phyloP scores from a whole-genome alignment of 176 grass and related monocot species.

The Carex cristatella region DNA sequence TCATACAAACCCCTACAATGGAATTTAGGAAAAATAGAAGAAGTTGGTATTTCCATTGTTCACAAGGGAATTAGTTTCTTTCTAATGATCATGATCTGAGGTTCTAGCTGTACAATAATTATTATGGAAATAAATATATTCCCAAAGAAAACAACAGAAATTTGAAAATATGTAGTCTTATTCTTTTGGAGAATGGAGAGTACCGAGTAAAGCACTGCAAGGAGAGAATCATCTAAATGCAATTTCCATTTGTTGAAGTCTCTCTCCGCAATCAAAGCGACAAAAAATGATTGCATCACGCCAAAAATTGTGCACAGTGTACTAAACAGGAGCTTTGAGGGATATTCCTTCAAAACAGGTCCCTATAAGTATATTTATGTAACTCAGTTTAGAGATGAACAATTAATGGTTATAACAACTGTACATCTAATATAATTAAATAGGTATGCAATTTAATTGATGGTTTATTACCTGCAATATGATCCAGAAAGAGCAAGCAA shows the following conservation, averaged over 20 bases:
- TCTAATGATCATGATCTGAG: neutral
- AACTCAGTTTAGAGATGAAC: neutral
- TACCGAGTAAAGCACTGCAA: constrained; percentile 47
- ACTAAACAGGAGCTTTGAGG: constrained; percentile 61
- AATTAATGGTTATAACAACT: neutral
- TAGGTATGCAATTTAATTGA: neutral
- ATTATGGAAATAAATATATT: neutral
- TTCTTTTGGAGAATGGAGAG: neutral
- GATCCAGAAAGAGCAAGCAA: constrained; percentile 62
- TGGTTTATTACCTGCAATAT: constrained; percentile 39
- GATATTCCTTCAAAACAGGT: constrained; percentile 62
- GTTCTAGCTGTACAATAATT: neutral
- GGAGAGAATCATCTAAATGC: constrained; percentile 35
- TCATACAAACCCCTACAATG: neutral
- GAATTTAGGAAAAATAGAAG: no score
- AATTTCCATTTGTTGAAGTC: constrained; percentile 52
- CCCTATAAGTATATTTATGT: neutral
- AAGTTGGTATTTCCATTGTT: neutral
- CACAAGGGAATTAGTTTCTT: neutral
- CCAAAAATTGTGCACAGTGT: constrained; percentile 36
- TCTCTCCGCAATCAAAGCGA: constrained; percentile 42
- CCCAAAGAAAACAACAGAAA: neutral
- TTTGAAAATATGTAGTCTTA: neutral
- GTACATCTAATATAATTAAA: neutral
- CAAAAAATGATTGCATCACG: constrained; percentile 38